Evolutionary conservation across 2,329 filamentous ascomycete genomes (phyloP).

Genomic region (Exophiala lecanii-corni): DNA sequence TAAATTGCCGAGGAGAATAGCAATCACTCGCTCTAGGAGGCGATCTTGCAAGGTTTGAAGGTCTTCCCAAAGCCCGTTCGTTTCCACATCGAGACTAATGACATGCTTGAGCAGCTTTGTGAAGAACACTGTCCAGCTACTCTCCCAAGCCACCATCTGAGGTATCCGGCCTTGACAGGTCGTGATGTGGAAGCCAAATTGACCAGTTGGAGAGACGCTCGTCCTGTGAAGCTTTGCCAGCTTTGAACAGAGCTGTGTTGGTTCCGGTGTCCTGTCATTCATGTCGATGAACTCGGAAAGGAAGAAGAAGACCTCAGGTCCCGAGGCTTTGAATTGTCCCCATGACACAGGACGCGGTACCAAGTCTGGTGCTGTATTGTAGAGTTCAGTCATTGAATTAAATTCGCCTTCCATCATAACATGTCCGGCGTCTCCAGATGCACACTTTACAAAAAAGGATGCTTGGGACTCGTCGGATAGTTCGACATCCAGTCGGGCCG

Average conservation of each 20-base stretch:
- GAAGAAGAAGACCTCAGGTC: conserved; percentile 30
- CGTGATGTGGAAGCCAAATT: conserved; percentile 36
- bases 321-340: conserved; percentile 24
- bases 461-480: too few relatives aligned
- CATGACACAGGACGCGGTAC: conserved; percentile 31
- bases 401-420: conserved; percentile 32
- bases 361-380: conserved; percentile 28
- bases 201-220: conserved; percentile 32
- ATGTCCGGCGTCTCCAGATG: conserved; percentile 7
- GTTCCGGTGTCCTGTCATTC: conserved; percentile 26
- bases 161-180: conserved; percentile 33
- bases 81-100: conserved; percentile 29
- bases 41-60: conserved; percentile 11
- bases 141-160: conserved; percentile 33
- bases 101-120: conserved; percentile 31
- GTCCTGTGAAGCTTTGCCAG: conserved; percentile 31
- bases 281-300: conserved; percentile 33
- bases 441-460: conserved; percentile 18
- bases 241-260: conserved; percentile 25
- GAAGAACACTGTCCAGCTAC: conserved; percentile 40
- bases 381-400: conserved; percentile 30
- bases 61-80: conserved; percentile 30
- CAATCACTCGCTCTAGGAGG: conserved; percentile 31
- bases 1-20: conserved; percentile 27
- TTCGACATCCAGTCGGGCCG: conserved; percentile 7